Percentiles rank a stretch among this genome's conserved stretches.
Evolutionary conservation across 345 rosid genomes (phyloP).

Genomic region (Syzygium oleosum): DNA sequence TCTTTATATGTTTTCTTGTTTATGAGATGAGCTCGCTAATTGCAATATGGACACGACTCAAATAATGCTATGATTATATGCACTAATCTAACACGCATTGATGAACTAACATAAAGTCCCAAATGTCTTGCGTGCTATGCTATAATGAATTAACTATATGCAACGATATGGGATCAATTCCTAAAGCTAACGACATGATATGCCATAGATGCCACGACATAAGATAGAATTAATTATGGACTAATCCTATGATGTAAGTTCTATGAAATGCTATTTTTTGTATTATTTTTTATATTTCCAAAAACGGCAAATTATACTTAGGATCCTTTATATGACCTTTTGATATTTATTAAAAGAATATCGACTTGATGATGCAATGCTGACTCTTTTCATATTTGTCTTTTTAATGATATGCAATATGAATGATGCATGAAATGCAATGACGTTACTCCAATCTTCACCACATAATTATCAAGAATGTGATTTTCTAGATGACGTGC

Average conservation of each 20-base stretch:
- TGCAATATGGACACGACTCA: background rate
- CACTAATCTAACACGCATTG: background rate
- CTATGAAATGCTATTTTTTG: background rate
- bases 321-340: fast-evolving
- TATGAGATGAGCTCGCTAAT: background rate
- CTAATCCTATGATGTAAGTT: background rate
- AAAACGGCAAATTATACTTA: background rate
- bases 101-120: background rate
- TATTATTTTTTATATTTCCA: background rate
- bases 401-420: background rate
- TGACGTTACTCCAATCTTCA: background rate
- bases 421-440: background rate
- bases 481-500: background rate
- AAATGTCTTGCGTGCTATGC: background rate
- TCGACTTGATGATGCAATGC: background rate
- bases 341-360: background rate
- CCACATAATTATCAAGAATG: background rate
- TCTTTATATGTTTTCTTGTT: background rate
- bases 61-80: background rate
- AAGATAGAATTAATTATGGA: background rate
- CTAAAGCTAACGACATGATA: background rate
- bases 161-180: background rate
- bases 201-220: background rate
- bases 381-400: background rate
- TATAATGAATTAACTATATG: background rate